Evolutionary conservation across 2,329 filamentous ascomycete species (phyloP).

Genomic region (Xylaria sp.): DNA sequence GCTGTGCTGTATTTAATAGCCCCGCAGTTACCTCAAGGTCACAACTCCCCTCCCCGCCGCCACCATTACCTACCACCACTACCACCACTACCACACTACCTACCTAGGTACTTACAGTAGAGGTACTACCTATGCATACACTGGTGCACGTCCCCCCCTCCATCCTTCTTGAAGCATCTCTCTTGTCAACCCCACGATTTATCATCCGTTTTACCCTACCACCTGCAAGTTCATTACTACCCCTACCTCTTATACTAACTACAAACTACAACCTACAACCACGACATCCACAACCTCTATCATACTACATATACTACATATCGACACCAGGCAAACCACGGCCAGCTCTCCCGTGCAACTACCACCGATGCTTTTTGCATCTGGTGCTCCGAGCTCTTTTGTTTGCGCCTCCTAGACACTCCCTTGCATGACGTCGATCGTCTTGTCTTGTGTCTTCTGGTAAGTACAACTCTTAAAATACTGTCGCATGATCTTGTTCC

Average conservation of each 20-base stretch:
- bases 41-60: background rate
- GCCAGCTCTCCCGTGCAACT: conserved; percentile 9
- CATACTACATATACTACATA: too few species aligned
- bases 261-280: background rate
- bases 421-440: conserved; percentile 31
- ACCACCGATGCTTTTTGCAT: background rate
- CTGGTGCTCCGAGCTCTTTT: background rate
- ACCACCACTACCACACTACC: background rate
- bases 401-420: conserved; percentile 1
- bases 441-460: background rate
- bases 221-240: conserved; percentile 1
- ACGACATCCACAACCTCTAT: background rate
- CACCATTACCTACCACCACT: background rate
- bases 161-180: conserved; percentile 4
- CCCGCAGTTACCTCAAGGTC: background rate
- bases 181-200: conserved; percentile 39
- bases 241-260: conserved; percentile 4
- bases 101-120: background rate
- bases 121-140: background rate
- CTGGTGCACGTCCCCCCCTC: conserved; percentile 9
- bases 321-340: background rate
- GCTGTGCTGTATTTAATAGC: too few species aligned
- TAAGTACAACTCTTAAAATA: conserved; percentile 6
- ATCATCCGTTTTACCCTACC: conserved; percentile 31
- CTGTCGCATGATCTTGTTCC: conserved; percentile 20